phyloP scores from a whole-genome alignment of 2,329 filamentous ascomycete species.

The Fusarium solani-melongenae region DNA sequence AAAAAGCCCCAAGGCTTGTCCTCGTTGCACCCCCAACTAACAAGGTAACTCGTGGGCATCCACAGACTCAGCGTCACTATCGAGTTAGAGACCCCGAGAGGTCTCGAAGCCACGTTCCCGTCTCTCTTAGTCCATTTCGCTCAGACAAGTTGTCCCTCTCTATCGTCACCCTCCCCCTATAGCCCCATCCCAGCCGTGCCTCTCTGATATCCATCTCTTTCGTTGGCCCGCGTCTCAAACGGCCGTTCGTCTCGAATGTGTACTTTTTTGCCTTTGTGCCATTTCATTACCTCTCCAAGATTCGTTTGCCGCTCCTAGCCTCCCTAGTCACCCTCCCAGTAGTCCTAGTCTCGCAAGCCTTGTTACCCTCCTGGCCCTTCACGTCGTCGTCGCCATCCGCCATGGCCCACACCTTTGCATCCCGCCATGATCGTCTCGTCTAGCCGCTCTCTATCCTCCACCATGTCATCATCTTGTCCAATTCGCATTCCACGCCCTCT shows the following conservation, averaged over 20 bases:
- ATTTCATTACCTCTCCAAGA: conserved; percentile 29
- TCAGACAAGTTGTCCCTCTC: conserved; percentile 29
- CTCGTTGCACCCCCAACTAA: conserved; percentile 40
- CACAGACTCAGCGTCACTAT: conserved; percentile 40
- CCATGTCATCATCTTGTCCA: conserved; percentile 50
- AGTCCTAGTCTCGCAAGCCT: conserved; percentile 44
- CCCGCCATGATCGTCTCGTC: conserved; percentile 49
- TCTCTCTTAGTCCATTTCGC: conserved; percentile 26
- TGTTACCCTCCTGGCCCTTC: conserved; percentile 27
- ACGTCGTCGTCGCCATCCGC: conserved; percentile 43
- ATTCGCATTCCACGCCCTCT: conserved; percentile 41
- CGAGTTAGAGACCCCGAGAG: conserved; percentile 27
- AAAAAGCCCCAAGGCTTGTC: conserved; percentile 25
- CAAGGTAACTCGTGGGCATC: conserved; percentile 37
- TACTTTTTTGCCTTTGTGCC: conserved; percentile 25
- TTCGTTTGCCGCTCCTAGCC: conserved; percentile 46
- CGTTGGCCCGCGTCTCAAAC: conserved; percentile 40
- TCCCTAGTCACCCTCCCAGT: conserved; percentile 37
- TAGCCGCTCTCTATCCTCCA: conserved; percentile 43
- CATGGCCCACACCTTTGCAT: conserved; percentile 50
- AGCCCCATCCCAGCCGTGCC: conserved; percentile 32
- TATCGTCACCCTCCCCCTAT: conserved; percentile 45
- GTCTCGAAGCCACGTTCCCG: conserved; percentile 40
- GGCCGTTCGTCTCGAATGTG: conserved; percentile 25
- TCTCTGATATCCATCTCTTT: conserved; percentile 29